Conservation (phyloP, 768 basidiomycete genomes). For the Termitomyces sp. region DNA sequence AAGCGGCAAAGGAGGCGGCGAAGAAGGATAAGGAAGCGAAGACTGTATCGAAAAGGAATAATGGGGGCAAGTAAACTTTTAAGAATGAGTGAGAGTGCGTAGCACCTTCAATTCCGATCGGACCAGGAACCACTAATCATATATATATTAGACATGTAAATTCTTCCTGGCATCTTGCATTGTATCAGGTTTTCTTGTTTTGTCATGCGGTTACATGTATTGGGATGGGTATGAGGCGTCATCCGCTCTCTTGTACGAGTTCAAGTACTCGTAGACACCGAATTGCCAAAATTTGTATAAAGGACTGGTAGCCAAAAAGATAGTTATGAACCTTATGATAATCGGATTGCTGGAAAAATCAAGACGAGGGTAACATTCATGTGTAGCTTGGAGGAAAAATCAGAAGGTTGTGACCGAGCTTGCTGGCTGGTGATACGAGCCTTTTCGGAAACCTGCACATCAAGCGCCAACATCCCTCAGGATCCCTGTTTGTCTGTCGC, state of each 20-base stretch:
- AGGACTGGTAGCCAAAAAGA: no score
- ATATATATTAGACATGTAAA: neutral
- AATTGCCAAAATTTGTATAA: neutral
- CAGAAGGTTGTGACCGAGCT: no score
- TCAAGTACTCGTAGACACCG: neutral
- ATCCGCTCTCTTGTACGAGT: neutral
- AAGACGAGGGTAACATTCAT: no score
- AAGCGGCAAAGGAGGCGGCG: conserved; percentile 58
- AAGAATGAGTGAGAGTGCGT: neutral
- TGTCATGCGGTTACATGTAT: neutral
- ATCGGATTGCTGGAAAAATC: no score
- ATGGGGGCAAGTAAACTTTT: conserved; percentile 8
- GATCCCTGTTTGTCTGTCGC: no score
- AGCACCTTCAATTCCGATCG: neutral
- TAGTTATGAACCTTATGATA: no score
- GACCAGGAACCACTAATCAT: neutral
- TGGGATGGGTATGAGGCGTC: neutral
- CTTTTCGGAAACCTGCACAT: no score
- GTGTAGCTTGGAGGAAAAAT: no score
- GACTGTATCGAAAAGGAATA: conserved; percentile 26
- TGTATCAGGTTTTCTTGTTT: neutral
- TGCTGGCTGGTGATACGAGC: no score
- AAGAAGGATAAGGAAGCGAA: conserved; percentile 45
- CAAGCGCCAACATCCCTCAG: no score
- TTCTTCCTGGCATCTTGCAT: neutral